Base-by-base conservation (phyloP, 148 eudicot genomes). In the Dysphania ambrosioides region DNA sequence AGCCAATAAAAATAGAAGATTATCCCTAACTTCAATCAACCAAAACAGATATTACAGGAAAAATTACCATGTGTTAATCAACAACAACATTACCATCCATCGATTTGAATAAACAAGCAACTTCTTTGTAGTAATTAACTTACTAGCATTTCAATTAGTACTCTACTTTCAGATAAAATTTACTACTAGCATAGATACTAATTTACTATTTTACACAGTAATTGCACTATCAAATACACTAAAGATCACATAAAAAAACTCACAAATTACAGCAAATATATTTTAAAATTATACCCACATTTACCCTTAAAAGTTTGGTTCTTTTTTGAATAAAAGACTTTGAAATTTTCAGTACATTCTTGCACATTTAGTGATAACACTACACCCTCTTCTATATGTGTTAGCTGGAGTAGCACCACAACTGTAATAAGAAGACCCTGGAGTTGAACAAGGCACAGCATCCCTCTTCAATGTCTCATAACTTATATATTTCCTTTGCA, bases 391-490 rank as follows among this genome's bases (percentile, higher is more conserved):
- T 60, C 66, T 70, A 66, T 95, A 95, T 4, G 78, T 82, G 59
- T 95, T 92, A 68, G 92, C 97, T 29, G 74, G 85, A 53, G 89
- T 44, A 27, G 79, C 66, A 13, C 80, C 95, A 79, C 98, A 95
- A 24, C 82, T 88, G 72, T 95, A 95, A 76, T 95, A 95, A 6
- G 98, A 95, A 80, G 97, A 86, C 3, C 98, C 98, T 12, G 98
- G 92, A 4, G 69, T 83, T 5, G 83, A 76, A 78, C 98, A 95
- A 8, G 98, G 98, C 36, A 90, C 97, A 32, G 77, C 75, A 66
- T 95, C 97, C 68, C 90, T 90, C 71, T 73, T 90, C 74, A 95
- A 76, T 47, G 98, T 90, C 65, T 85, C 98, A 68, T 95, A 95
- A 73, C 98, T 95, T 73, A 95, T 90, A 42, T 80, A 95, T 69